Evolutionary conservation across 2,329 filamentous ascomycete genomes (phyloP).

Genomic region (Neofusicoccum umdonicola): DNA sequence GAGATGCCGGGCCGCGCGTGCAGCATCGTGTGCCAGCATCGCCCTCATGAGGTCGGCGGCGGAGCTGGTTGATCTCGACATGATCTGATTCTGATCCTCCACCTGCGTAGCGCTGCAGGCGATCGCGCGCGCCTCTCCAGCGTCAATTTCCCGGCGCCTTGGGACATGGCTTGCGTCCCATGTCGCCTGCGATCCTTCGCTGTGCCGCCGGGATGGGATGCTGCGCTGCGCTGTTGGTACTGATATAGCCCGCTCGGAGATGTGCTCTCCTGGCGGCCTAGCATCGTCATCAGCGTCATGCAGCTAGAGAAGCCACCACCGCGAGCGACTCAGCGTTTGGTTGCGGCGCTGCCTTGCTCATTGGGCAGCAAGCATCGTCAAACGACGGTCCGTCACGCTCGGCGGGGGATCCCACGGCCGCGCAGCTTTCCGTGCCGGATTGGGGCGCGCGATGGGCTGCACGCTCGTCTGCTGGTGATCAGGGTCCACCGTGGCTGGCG

Average conservation of each 20-base stretch:
- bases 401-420: neutral
- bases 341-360: neutral
- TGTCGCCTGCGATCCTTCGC: constrained; percentile 13
- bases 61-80: neutral
- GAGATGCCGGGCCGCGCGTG: constrained; percentile 10
- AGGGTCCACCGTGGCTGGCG: constrained; percentile 10
- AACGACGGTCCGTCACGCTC: neutral
- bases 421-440: neutral
- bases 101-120: constrained; percentile 6
- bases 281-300: constrained; percentile 1
- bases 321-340: neutral
- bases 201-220: constrained; percentile 3
- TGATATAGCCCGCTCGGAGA: constrained; percentile 8
- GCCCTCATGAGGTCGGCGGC: constrained; percentile 9
- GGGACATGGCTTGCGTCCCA: constrained; percentile 1
- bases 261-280: constrained; percentile 2
- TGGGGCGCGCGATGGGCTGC: neutral
- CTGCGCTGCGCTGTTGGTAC: neutral
- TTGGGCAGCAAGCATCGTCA: constrained; percentile 9
- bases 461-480: constrained; percentile 5
- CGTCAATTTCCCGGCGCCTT: constrained; percentile 9
- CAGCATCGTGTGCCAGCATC: constrained; percentile 12
- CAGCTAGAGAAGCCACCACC: constrained; percentile 10
- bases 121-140: constrained; percentile 9
- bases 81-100: constrained; percentile 14